Conservation (phyloP, 1,284 basidiomycete species). For the Ceratobasidium sp. region DNA sequence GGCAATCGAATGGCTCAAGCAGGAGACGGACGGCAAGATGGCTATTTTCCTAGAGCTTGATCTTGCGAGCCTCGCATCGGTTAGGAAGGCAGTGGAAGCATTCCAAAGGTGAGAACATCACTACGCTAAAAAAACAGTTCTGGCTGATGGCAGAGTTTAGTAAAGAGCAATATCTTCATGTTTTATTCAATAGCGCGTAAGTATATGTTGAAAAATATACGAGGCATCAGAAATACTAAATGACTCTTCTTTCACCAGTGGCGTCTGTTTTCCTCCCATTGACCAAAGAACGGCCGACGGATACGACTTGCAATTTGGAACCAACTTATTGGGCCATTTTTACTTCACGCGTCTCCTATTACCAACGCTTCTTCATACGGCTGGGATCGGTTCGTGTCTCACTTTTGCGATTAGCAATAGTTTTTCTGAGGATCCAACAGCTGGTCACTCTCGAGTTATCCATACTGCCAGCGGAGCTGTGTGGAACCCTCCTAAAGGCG, state of each 20-base stretch:
- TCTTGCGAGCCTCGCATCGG: slow-evolving; percentile 67
- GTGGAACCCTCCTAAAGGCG: slow-evolving; percentile 53
- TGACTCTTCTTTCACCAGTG: neutral
- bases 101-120: slow-evolving; percentile 61
- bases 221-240: neutral
- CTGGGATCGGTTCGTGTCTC: slow-evolving; percentile 52
- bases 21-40: slow-evolving; percentile 60
- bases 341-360: slow-evolving; percentile 67
- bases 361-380: slow-evolving; percentile 63
- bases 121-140: neutral
- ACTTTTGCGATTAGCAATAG: neutral
- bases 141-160: slow-evolving; percentile 50
- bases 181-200: slow-evolving; percentile 69
- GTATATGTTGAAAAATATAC: slow-evolving; percentile 44
- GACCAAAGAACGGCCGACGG: slow-evolving; percentile 66
- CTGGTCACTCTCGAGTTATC: slow-evolving; percentile 65
- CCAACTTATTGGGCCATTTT: slow-evolving; percentile 69
- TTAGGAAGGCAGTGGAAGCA: slow-evolving; percentile 66
- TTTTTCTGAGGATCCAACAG: slow-evolving; percentile 16
- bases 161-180: slow-evolving; percentile 65
- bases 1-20: slow-evolving; percentile 67
- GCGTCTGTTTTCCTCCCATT: slow-evolving; percentile 64
- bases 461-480: slow-evolving; percentile 60
- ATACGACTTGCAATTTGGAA: slow-evolving; percentile 71
- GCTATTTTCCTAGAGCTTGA: slow-evolving; percentile 70